Evolutionary conservation across 2,329 filamentous ascomycete species (phyloP).

Genomic region (Pyricularia grisea): DNA sequence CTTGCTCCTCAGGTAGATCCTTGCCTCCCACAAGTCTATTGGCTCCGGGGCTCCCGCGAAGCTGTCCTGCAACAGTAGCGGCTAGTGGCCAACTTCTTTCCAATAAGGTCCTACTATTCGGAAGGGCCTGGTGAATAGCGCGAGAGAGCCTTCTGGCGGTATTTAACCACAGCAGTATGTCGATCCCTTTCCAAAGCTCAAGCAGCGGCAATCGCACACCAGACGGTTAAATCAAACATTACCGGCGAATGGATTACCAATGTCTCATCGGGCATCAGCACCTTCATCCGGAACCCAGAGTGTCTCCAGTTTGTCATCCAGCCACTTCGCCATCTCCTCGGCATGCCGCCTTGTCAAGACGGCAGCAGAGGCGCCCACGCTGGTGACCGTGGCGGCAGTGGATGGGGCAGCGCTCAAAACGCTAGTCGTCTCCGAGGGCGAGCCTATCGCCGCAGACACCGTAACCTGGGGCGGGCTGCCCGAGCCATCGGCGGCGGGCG

Average conservation of each 20-base stretch:
- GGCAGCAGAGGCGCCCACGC: slow-evolving; percentile 32
- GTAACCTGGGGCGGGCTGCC: slow-evolving; percentile 53
- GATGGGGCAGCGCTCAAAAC: slow-evolving; percentile 34
- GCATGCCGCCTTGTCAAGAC: slow-evolving; percentile 45
- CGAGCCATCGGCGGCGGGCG: background rate
- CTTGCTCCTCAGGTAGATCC: too few relatives aligned
- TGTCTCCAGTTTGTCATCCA: slow-evolving; percentile 50
- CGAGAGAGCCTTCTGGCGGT: background rate
- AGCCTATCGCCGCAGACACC: slow-evolving; percentile 36
- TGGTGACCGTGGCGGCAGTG: slow-evolving; percentile 30
- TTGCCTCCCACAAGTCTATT: background rate
- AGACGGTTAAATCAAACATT: background rate
- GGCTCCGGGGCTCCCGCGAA: background rate
- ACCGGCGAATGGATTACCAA: background rate
- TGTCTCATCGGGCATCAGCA: slow-evolving; percentile 14
- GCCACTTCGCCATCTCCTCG: slow-evolving; percentile 47
- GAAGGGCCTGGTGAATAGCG: background rate
- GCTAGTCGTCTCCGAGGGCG: slow-evolving; percentile 35
- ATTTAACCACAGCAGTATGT: background rate
- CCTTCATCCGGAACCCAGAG: slow-evolving; percentile 44
- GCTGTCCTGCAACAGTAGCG: background rate
- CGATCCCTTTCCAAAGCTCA: background rate
- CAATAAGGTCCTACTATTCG: background rate
- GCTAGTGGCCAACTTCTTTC: background rate
- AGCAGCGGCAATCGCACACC: too few relatives aligned